Conservation (phyloP, 768 basidiomycete species). For the Tricholoma matsutake region DNA sequence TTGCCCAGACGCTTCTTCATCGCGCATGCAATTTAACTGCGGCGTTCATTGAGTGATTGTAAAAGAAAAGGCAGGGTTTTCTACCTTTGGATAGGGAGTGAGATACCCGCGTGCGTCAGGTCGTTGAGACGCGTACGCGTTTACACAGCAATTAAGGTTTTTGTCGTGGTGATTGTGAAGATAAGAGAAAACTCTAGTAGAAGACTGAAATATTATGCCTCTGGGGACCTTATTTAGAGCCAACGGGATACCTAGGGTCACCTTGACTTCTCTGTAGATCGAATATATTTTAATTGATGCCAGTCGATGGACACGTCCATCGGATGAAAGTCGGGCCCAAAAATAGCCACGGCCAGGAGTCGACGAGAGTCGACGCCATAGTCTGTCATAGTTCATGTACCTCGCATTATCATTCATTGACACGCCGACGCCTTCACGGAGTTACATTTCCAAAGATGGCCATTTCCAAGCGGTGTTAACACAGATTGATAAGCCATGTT, state of each 20-base stretch:
- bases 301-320: not conserved
- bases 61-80: not conserved
- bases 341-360: no score
- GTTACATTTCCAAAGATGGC: not conserved
- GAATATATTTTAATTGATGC: not conserved
- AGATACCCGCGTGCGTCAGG: not conserved
- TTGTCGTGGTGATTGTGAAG: no score
- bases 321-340: not conserved
- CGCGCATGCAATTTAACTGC: not conserved
- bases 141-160: no score
- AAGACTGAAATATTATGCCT: not conserved
- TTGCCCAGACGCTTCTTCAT: not conserved
- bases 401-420: no score
- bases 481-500: not conserved
- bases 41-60: not conserved
- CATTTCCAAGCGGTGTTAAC: no score
- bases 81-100: not conserved
- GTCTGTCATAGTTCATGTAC: no score
- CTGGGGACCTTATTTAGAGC: not conserved
- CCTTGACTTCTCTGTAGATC: not conserved
- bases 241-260: not conserved
- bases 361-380: no score
- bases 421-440: not conserved
- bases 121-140: no score
- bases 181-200: not conserved